These are phyloP conservation scores for Pontederia crassipes DNA, from an alignment of 176 grass and related monocot species.

Conservation along the genomic window DNA sequence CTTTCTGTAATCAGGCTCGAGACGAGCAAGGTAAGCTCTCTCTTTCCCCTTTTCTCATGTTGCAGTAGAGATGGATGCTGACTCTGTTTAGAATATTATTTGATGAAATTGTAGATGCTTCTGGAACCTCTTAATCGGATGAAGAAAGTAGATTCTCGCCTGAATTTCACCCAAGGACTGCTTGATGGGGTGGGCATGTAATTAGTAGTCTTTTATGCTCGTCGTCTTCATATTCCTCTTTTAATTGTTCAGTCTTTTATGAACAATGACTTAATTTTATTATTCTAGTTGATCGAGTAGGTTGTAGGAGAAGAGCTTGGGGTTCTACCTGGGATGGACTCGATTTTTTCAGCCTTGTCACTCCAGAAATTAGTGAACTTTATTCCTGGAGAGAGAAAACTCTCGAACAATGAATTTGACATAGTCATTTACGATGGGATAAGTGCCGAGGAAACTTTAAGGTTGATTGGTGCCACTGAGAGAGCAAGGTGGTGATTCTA, in stretches of 20 bases:
- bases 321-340: slow-evolving; percentile 82
- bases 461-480: slow-evolving; percentile 63
- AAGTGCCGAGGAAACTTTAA: slow-evolving; percentile 58
- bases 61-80: background rate
- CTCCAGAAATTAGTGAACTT: slow-evolving; percentile 75
- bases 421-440: slow-evolving; percentile 78
- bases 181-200: slow-evolving; percentile 59
- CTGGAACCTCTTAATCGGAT: slow-evolving; percentile 70
- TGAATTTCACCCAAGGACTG: slow-evolving; percentile 82
- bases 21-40: slow-evolving; percentile 60
- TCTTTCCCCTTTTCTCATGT: background rate
- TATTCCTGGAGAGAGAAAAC: slow-evolving; percentile 44
- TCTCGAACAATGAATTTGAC: slow-evolving; percentile 51
- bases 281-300: slow-evolving; percentile 55
- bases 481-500: slow-evolving; percentile 52
- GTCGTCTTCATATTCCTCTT: background rate
- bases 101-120: slow-evolving; percentile 43
- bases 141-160: slow-evolving; percentile 70
- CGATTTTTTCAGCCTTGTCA: slow-evolving; percentile 45
- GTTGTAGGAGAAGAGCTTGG: slow-evolving; percentile 89
- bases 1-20: slow-evolving; percentile 65
- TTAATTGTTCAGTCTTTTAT: background rate
- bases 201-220: background rate
- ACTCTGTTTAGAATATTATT: background rate
- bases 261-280: slow-evolving; percentile 24